These are phyloP conservation scores for Cyberlindnera euphorbiiphila DNA, from an alignment of 805 yeast species.

Conservation along the genomic window DNA sequence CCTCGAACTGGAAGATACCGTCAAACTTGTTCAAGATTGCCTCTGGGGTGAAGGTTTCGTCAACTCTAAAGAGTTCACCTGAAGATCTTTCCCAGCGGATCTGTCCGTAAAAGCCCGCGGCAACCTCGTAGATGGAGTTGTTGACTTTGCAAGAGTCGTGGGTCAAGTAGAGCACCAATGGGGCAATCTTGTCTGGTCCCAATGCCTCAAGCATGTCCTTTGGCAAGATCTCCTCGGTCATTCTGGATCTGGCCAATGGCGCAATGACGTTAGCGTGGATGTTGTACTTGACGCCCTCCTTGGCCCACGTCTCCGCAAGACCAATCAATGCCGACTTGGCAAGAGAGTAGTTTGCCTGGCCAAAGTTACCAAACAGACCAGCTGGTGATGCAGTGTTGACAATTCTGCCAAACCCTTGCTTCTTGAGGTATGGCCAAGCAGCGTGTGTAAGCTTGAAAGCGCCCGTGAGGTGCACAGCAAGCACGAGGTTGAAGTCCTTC, in stretches of 20 bases:
- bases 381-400: conserved; percentile 97
- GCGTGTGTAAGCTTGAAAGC: conserved; percentile 80
- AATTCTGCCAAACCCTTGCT: conserved; percentile 85
- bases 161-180: conserved; percentile 76
- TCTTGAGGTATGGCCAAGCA: conserved; percentile 86
- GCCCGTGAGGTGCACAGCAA: conserved; percentile 88
- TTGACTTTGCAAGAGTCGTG: conserved; percentile 61
- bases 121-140: conserved; percentile 84
- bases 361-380: conserved; percentile 94
- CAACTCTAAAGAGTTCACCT: conserved; percentile 82
- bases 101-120: conserved; percentile 90
- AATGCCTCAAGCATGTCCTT: conserved; percentile 76
- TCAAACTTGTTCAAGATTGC: conserved; percentile 67
- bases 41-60: conserved; percentile 75
- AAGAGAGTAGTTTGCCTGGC: conserved; percentile 93
- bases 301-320: conserved; percentile 88
- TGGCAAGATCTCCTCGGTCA: conserved; percentile 90
- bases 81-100: conserved; percentile 93
- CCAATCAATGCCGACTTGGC: conserved; percentile 91
- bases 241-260: conserved; percentile 91
- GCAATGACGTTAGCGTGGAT: conserved; percentile 85
- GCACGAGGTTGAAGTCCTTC: conserved; percentile 71
- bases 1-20: conserved; percentile 60
- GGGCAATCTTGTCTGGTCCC: conserved; percentile 88
- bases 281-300: conserved; percentile 85